phyloP scores from a whole-genome alignment of 495 filamentous ascomycete species.

The Aspergillus baeticus region DNA sequence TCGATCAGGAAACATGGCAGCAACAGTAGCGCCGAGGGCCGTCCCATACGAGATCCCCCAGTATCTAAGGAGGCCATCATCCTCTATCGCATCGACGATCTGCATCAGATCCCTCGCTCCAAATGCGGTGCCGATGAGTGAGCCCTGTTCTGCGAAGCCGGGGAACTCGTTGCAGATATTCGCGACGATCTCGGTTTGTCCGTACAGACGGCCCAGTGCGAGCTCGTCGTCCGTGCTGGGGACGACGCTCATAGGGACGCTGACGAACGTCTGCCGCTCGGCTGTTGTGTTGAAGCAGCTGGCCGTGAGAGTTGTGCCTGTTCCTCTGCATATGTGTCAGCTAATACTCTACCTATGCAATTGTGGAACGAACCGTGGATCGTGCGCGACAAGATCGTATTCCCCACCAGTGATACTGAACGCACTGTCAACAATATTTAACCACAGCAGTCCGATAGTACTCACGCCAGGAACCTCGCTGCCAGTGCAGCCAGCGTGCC shows the following conservation, averaged over 20 bases:
- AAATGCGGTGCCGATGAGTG: slow-evolving; percentile 37
- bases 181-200: background rate
- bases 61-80: slow-evolving; percentile 44
- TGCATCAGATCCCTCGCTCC: slow-evolving; percentile 43
- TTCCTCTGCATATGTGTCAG: slow-evolving; percentile 23
- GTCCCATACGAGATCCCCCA: slow-evolving; percentile 50
- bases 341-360: no score
- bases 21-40: slow-evolving; percentile 35
- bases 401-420: slow-evolving; percentile 25
- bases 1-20: slow-evolving; percentile 42
- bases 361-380: slow-evolving; percentile 30
- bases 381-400: slow-evolving; percentile 41
- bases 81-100: slow-evolving; percentile 39
- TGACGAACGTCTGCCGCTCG: background rate
- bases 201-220: slow-evolving; percentile 20
- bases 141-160: slow-evolving; percentile 17
- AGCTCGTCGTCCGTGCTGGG: slow-evolving; percentile 15
- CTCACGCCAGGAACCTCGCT: slow-evolving; percentile 19
- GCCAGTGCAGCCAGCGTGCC: slow-evolving; percentile 16
- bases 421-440: background rate
- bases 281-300: slow-evolving; percentile 27
- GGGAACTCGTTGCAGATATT: slow-evolving; percentile 5
- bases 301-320: slow-evolving; percentile 36
- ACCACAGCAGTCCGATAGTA: background rate
- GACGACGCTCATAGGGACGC: slow-evolving; percentile 1